phyloP scores from a whole-genome alignment of 345 rosid species.

The Citrus trifoliata region DNA sequence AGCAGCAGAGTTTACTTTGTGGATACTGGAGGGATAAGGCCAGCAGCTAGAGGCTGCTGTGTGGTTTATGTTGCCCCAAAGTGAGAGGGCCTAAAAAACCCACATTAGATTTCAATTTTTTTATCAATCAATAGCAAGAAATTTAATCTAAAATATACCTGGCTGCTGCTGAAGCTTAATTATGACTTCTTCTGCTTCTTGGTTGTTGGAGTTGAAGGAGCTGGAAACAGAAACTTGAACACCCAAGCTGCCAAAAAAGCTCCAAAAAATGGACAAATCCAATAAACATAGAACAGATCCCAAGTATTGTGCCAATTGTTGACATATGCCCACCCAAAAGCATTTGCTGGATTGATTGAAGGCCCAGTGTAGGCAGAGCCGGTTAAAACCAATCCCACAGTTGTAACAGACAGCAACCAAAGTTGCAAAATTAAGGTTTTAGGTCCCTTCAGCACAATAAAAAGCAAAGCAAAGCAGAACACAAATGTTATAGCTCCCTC shows the following conservation, averaged over 20 bases:
- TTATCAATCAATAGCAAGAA: background rate
- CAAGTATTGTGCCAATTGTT: slow-evolving; percentile 56
- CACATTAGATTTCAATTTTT: background rate
- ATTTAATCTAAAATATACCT: background rate
- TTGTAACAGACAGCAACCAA: slow-evolving; percentile 46
- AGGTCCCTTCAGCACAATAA: slow-evolving; percentile 51
- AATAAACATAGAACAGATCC: slow-evolving; percentile 68
- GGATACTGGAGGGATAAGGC: background rate
- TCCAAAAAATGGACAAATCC: slow-evolving; percentile 60
- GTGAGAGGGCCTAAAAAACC: background rate
- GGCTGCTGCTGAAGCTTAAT: background rate
- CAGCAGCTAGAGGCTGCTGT: background rate
- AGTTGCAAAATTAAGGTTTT: slow-evolving; percentile 36
- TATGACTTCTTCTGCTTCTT: slow-evolving; percentile 25
- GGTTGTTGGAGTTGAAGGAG: background rate
- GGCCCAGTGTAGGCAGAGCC: slow-evolving; percentile 68
- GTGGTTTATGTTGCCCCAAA: background rate
- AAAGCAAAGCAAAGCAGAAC: slow-evolving; percentile 37
- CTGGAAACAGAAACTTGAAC: slow-evolving; percentile 31
- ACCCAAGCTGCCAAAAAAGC: slow-evolving; percentile 47
- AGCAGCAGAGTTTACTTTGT: background rate
- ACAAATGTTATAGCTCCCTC: slow-evolving; percentile 54
- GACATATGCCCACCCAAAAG: slow-evolving; percentile 73
- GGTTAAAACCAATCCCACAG: slow-evolving; percentile 35
- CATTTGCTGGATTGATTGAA: slow-evolving; percentile 73